A percentile compares a stretch with the other conserved stretches of the same genome.
Evolutionary conservation across 1,139 yeast genomes (phyloP).

Genomic region (Nadsonia starkeyi-henricii): DNA sequence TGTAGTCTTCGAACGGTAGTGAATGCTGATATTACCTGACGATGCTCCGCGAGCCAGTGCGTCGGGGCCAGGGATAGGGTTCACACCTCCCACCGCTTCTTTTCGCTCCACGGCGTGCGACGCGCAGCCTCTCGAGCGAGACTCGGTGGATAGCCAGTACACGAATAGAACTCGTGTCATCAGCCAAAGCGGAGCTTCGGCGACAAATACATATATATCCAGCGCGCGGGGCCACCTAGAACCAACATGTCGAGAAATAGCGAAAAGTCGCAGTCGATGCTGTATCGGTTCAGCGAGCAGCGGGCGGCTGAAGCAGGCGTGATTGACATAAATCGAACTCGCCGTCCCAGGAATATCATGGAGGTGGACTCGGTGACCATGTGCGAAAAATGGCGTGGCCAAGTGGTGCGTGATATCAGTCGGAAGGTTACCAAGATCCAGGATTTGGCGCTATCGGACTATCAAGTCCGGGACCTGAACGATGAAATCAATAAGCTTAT

Average conservation of each 20-base stretch:
- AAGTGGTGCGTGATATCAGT: slow-evolving; percentile 51
- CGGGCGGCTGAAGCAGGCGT: slow-evolving; percentile 48
- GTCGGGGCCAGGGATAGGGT: too few relatives aligned
- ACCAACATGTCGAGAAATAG: slow-evolving; percentile 62
- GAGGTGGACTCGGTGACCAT: slow-evolving; percentile 43
- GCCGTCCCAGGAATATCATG: slow-evolving; percentile 48
- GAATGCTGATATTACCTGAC: too few relatives aligned
- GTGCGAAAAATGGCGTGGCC: slow-evolving; percentile 68
- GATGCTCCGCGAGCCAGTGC: too few relatives aligned
- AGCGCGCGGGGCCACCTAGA: too few relatives aligned
- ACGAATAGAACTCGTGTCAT: too few relatives aligned
- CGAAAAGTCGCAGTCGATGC: slow-evolving; percentile 61
- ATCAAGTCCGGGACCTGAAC: slow-evolving; percentile 57
- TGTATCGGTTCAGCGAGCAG: slow-evolving; percentile 50
- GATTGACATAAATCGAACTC: slow-evolving; percentile 31
- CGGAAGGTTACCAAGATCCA: slow-evolving; percentile 48
- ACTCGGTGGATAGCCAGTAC: too few relatives aligned
- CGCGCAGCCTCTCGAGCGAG: too few relatives aligned
- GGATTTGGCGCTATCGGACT: slow-evolving; percentile 44
- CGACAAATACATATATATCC: too few relatives aligned
- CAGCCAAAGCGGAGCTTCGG: too few relatives aligned
- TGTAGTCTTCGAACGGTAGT: too few relatives aligned
- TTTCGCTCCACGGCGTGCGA: too few relatives aligned
- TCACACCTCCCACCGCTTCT: too few relatives aligned
- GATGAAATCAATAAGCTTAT: slow-evolving; percentile 59